Evolutionary conservation across 768 basidiomycete genomes (phyloP), one percentile per base, ranked within the genome.

Genomic region (Scleroderma bovista): DNA sequence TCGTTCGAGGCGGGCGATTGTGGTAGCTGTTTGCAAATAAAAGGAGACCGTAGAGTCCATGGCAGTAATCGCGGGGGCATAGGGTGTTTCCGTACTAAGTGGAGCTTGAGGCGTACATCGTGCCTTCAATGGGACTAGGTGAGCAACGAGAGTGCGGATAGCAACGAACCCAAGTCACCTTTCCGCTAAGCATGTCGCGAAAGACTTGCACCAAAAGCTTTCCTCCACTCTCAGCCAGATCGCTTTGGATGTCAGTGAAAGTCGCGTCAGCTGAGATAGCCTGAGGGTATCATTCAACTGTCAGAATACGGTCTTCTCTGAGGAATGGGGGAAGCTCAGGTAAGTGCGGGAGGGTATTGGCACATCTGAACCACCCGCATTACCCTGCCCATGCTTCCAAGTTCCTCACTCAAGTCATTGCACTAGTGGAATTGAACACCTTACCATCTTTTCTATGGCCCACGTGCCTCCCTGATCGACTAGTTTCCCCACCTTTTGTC

Each of bases 381-480:
- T n/a, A n/a, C n/a, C 29, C 44, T 7, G 16, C 6, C 22, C 22
- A 20, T 20, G 8, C 24, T 23, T 45, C 44, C 44, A 23, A 40
- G 11, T 5, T 40, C 11, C n/a, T n/a, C n/a, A n/a, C n/a, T n/a
- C n/a, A n/a, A n/a, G n/a, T n/a, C n/a, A n/a, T n/a, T n/a, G 40
- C 10, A 40, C 17, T 15, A 20, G 31, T 6, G 46, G 5, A 24
- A 53, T 37, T 12, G 29, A 44, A 37, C n/a, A 36, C 69, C 79
- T 60, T 52, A 93, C 92, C 66, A 82, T 66, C 42, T 44, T 52
- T 46, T 65, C 70, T 20, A 64, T 58, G 36, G 69, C 84, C 76
- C 84, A 89, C 19, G 96, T 72, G 13, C 76, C 72, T 6, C 93
- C 93, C 1, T 80, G 76, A 65, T 95, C 93, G 36, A 93, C 84